Evolutionary conservation across 2,329 filamentous ascomycete species (phyloP), one percentile per base, ranked within the genome.

Genomic region (Rutstroemia sp.): DNA sequence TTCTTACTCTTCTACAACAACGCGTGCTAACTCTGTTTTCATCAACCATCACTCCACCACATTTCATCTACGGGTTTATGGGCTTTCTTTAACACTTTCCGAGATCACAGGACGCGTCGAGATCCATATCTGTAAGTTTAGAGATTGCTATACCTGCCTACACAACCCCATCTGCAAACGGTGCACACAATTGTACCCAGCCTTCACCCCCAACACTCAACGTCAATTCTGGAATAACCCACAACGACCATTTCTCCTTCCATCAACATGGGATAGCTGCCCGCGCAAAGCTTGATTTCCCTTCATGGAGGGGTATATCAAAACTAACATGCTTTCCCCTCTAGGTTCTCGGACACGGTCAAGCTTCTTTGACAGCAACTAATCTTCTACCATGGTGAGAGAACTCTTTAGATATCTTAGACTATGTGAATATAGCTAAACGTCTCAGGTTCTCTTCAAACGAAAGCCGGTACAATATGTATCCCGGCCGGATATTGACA

Each of bases 401-500:
- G 17, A 16, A n/a, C 17, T 39, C 38, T 47, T 30, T 27, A 5
- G 23, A 46, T 51, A 48, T 30, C 16, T 30, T 30, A 23, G 4
- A 34, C 21, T 16, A 16, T 9, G 52, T 30, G 40, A 51, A 27
- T 42, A 47, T 60, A 40, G 59, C 54, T 59, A 51, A 64, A 30
- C 5, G 10, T 40, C 30, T 9, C 52, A 97, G 92, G 92, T 99
- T 65, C 81, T 96, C 62, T 96, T 89, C 74, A 97, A 97, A 77
- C 84, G 94, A 67, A 97, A 97, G 75, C 92, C 92, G 57, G 91
- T 97, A 69, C 85, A 89, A 74, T 88, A 90, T 70, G 77, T 92
- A 63, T 80, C 87, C 50, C 78, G 80, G 48, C 87, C 88, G 21
- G 76, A 81, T 52, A 82, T 92, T 63, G 80, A 91, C 64, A 85